A percentile compares a stretch with the other conserved stretches of the same genome.
These are phyloP conservation scores for Rhizopogon vulgaris DNA, from an alignment of 768 basidiomycete species.

Conservation along the genomic window DNA sequence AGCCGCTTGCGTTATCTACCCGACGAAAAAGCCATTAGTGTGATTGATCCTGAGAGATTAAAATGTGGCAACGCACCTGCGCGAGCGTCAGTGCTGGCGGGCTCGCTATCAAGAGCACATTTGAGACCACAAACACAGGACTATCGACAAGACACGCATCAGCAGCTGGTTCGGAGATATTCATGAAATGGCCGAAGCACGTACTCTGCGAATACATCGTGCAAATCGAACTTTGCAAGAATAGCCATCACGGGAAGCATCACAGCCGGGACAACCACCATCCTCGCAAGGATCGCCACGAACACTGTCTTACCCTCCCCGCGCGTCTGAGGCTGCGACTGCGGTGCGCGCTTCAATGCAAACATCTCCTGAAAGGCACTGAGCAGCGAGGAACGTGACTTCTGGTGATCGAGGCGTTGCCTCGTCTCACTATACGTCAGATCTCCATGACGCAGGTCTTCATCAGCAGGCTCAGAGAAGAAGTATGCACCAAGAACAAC, in stretches of 20 bases:
- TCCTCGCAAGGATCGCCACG: slow-evolving; percentile 78
- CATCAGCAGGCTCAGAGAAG: slow-evolving; percentile 37
- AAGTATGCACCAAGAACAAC: slow-evolving; percentile 94
- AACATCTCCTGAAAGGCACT: slow-evolving; percentile 34
- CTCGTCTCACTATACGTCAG: neutral
- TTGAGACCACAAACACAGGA: slow-evolving; percentile 83
- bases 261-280: slow-evolving; percentile 79
- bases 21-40: neutral
- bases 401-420: slow-evolving; percentile 7
- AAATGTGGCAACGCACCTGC: slow-evolving; percentile 29
- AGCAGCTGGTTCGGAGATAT: neutral
- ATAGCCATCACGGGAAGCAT: slow-evolving; percentile 72
- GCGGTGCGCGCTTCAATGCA: slow-evolving; percentile 16
- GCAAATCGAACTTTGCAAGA: slow-evolving; percentile 51
- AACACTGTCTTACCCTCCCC: slow-evolving; percentile 82
- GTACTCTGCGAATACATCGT: slow-evolving; percentile 69
- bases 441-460: slow-evolving; percentile 8
- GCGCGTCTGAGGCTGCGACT: slow-evolving; percentile 12
- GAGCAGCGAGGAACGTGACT: slow-evolving; percentile 30
- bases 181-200: slow-evolving; percentile 24
- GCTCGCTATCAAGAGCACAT: slow-evolving; percentile 74
- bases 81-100: slow-evolving; percentile 76
- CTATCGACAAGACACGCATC: slow-evolving; percentile 29
- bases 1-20: slow-evolving; percentile 77
- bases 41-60: slow-evolving; percentile 8